A percentile compares a stretch with the other conserved stretches of the same genome.
Conservation (phyloP, 2,329 filamentous ascomycete species). For the Hypoxylon sp. region DNA sequence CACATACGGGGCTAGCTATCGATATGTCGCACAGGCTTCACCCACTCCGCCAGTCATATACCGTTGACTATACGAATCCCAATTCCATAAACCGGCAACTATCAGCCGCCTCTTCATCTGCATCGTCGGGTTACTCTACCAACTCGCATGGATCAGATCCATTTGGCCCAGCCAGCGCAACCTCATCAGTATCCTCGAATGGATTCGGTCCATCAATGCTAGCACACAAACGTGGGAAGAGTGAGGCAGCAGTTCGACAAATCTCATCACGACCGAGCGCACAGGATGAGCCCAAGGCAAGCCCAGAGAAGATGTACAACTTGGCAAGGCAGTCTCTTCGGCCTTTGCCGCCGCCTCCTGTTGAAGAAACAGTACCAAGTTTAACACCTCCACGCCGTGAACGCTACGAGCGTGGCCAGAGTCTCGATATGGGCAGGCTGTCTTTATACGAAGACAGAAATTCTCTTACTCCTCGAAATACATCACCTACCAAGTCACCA, state of each 20-base stretch:
- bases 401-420: slow-evolving; percentile 68
- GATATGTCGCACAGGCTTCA: slow-evolving; percentile 67
- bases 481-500: no score
- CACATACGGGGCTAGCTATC: slow-evolving; percentile 38
- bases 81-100: slow-evolving; percentile 66
- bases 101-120: slow-evolving; percentile 76
- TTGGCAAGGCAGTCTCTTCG: slow-evolving; percentile 80
- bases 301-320: slow-evolving; percentile 72
- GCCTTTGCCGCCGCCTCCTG: slow-evolving; percentile 74
- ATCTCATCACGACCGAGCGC: slow-evolving; percentile 58
- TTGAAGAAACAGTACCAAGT: slow-evolving; percentile 47
- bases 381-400: slow-evolving; percentile 50
- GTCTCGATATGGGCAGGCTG: slow-evolving; percentile 67
- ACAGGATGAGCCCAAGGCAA: slow-evolving; percentile 53
- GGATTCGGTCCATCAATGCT: slow-evolving; percentile 54
- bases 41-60: slow-evolving; percentile 63
- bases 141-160: slow-evolving; percentile 58
- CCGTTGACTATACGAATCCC: slow-evolving; percentile 54
- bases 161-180: slow-evolving; percentile 71
- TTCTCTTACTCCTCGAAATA: slow-evolving; percentile 40
- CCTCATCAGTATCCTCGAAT: slow-evolving; percentile 77
- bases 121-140: slow-evolving; percentile 73
- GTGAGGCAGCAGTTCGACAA: slow-evolving; percentile 69
- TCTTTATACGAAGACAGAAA: slow-evolving; percentile 56
- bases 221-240: slow-evolving; percentile 77